Evolutionary conservation across 1,139 yeast genomes (phyloP).

Genomic region (Yamadazyma mexicana): DNA sequence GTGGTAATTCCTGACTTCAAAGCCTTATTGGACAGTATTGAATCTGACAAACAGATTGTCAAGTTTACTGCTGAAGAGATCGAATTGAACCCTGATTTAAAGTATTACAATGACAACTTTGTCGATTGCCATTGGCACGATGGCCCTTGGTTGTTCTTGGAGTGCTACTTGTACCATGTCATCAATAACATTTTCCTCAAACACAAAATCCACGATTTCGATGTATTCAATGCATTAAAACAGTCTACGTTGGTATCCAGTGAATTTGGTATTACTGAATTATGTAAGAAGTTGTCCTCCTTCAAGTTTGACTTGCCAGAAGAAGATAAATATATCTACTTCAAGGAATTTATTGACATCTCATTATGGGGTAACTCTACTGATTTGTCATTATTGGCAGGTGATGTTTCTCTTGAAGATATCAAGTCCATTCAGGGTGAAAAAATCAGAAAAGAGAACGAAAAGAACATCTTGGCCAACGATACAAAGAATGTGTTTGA

Average conservation of each 20-base stretch:
- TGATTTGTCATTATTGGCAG: conserved; percentile 84
- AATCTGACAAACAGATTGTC: conserved; percentile 37
- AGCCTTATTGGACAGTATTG: conserved; percentile 36
- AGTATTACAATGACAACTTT: conserved; percentile 47
- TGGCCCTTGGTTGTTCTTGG: conserved; percentile 93
- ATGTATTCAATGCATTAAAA: conserved; percentile 71
- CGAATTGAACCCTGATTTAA: conserved; percentile 42
- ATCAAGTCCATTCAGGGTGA: conserved; percentile 90
- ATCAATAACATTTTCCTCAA: conserved; percentile 46
- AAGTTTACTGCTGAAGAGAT: conserved; percentile 46
- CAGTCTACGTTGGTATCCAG: conserved; percentile 75
- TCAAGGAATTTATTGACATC: conserved; percentile 80
- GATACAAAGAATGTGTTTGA: conserved; percentile 74
- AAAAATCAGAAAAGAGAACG: conserved; percentile 79
- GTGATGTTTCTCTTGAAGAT: conserved; percentile 76
- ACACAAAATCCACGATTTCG: conserved; percentile 44
- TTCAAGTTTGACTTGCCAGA: conserved; percentile 30
- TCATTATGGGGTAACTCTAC: conserved; percentile 99
- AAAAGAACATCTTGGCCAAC: conserved; percentile 77
- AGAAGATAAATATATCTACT: conserved; percentile 54
- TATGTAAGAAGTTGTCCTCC: conserved; percentile 69
- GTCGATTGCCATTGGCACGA: conserved; percentile 61
- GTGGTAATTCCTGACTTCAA: conserved; percentile 26
- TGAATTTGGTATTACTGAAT: conserved; percentile 74
- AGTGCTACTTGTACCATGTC: conserved; percentile 77